phyloP scores from a whole-genome alignment of 1,139 yeast genomes.

The Geotrichum aggregatum region DNA sequence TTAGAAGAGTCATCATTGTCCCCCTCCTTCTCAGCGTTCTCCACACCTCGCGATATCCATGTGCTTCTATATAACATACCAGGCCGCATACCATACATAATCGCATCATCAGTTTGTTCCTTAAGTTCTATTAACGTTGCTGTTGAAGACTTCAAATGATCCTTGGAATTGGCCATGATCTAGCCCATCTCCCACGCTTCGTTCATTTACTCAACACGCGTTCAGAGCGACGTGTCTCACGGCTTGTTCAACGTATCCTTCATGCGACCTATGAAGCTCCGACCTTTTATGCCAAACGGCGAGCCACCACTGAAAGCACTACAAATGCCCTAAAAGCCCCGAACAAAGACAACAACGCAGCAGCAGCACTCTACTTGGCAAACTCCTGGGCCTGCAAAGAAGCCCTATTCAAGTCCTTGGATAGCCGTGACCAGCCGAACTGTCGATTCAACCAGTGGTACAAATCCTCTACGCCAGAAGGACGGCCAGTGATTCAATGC shows the following conservation, averaged over 20 bases:
- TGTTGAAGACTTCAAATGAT: slow-evolving; percentile 24
- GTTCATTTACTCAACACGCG: slow-evolving; percentile 40
- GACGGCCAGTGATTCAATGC: not conserved
- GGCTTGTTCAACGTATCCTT: slow-evolving; percentile 50
- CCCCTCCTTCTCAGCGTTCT: not conserved
- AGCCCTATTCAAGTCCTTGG: slow-evolving; percentile 64
- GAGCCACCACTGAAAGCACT: not conserved
- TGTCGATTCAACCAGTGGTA: slow-evolving; percentile 65
- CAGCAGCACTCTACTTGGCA: slow-evolving; percentile 43
- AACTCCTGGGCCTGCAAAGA: slow-evolving; percentile 76
- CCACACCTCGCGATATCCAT: not conserved
- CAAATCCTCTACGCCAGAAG: slow-evolving; percentile 30
- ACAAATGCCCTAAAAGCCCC: not conserved
- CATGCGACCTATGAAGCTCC: slow-evolving; percentile 50
- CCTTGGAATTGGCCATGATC: slow-evolving; percentile 61
- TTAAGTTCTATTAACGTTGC: not conserved
- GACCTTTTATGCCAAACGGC: slow-evolving; percentile 30
- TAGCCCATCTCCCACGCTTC: slow-evolving; percentile 52
- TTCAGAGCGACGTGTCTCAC: slow-evolving; percentile 35
- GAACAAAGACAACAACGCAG: not conserved
- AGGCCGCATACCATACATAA: not conserved
- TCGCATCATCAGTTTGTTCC: not conserved
- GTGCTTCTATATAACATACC: not conserved
- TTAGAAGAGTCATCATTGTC: slow-evolving; percentile 2
- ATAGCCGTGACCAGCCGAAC: slow-evolving; percentile 44